Base-by-base conservation (phyloP, 352 stramenopile genomes). In the Globisporangium recalcitrans region DNA sequence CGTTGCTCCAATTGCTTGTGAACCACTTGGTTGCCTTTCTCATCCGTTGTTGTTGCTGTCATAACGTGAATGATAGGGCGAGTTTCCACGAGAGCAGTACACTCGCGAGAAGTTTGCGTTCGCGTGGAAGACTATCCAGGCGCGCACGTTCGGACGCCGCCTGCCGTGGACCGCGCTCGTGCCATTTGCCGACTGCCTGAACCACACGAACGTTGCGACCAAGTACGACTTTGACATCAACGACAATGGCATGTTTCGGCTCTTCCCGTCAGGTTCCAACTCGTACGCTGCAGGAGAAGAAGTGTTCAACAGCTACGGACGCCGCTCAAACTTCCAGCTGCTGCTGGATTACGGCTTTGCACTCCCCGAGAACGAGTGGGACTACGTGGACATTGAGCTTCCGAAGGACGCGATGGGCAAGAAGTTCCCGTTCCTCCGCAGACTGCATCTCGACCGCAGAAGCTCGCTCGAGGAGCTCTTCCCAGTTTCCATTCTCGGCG, bases 261-360 rank as follows among this genome's bases (percentile, higher is more conserved):
- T 90, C 40, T 90, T 76, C 74, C 85, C 88, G 14, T 92, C 74
- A 14, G 74, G 60, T 8, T 62, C 54, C 7, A 96, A 75, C 27
- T 53, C 57, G 51, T 97, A 88, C 64, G 62, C 54, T 0, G 60
- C 72, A 9, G 82, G 84, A 3, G 48, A 58, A 14, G 91, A 98
- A 68, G 87, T 94, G 21, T 97, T 97, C 65, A 98, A 97, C 68
- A 94, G 78, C 64, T 98, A 98, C 69, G 92, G 92, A 0, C 75
- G 89, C 3, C 73, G 91, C 26, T 61, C 75, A 48, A 98, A 97
- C 67, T 86, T 88, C 46, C 84, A 94, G 68, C 68, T 98, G 27
- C 72, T 97, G 36, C 71, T 98, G 5, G 91, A 97, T 62, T 98
- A 98, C 66, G 92, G 92, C n/a, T 98, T 98, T 69, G 76, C 84